Evolutionary conservation across 257 asterid species (phyloP).

Genomic region (Nemophila menziesii): DNA sequence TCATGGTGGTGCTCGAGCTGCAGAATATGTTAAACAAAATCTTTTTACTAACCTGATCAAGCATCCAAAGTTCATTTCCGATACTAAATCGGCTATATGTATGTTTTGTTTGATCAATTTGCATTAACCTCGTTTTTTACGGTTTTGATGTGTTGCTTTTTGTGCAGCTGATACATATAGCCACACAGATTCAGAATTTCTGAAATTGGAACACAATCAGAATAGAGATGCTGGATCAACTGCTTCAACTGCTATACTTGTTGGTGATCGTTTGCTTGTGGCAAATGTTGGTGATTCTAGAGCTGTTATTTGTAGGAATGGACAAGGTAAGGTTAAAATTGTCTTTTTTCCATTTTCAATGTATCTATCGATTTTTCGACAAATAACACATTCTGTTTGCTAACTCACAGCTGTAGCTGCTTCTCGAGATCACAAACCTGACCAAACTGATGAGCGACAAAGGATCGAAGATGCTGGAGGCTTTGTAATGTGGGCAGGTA

Average conservation of each 20-base stretch:
- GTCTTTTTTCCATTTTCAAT: background rate
- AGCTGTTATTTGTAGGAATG: slow-evolving; percentile 89
- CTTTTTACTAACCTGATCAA: slow-evolving; percentile 87
- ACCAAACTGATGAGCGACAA: slow-evolving; percentile 85
- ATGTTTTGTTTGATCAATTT: slow-evolving; percentile 6
- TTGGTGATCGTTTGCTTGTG: slow-evolving; percentile 87
- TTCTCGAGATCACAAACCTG: slow-evolving; percentile 95
- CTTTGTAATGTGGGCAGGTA: slow-evolving; percentile 99
- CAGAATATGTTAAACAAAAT: slow-evolving; percentile 84
- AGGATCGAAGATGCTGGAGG: slow-evolving; percentile 99
- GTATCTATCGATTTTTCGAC: no score
- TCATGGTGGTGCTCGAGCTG: slow-evolving; percentile 99
- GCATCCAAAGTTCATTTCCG: slow-evolving; percentile 90
- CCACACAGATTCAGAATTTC: slow-evolving; percentile 86
- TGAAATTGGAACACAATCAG: slow-evolving; percentile 76
- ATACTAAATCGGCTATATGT: slow-evolving; percentile 91
- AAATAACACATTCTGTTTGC: no score
- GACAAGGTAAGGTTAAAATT: slow-evolving; percentile 56
- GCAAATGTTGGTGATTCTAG: slow-evolving; percentile 98
- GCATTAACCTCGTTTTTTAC: background rate
- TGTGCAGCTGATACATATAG: slow-evolving; percentile 82
- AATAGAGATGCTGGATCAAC: slow-evolving; percentile 96
- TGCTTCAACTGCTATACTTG: slow-evolving; percentile 97
- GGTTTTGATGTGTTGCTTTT: slow-evolving; percentile 8
- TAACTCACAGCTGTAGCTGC: slow-evolving; percentile 76